Percentiles rank a stretch among this genome's conserved stretches.
Evolutionary conservation across 2,329 filamentous ascomycete genomes (phyloP).

Genomic region (Epichloe baconii): DNA sequence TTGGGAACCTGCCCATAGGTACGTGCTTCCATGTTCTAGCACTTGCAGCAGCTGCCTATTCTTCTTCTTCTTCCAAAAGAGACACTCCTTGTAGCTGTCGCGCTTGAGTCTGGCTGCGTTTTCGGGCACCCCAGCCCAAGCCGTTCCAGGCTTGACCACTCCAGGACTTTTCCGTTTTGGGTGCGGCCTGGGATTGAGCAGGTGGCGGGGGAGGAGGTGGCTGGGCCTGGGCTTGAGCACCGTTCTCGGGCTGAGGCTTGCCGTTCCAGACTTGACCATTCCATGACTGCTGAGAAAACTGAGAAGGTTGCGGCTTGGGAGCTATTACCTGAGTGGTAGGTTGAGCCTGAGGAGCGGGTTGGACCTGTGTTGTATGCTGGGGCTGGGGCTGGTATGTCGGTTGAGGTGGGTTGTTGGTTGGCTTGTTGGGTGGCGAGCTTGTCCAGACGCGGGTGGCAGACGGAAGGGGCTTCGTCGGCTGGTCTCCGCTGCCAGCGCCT

Average conservation of each 20-base stretch:
- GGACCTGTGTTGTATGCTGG: neutral
- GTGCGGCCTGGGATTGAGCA: neutral
- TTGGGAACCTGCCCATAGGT: constrained; percentile 1
- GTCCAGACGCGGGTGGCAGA: neutral
- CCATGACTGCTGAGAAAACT: neutral
- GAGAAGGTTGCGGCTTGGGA: neutral
- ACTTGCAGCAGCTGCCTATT: neutral
- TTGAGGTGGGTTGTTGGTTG: neutral
- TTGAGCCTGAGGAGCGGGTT: neutral
- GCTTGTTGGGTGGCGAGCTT: neutral
- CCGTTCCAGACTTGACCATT: constrained; percentile 2
- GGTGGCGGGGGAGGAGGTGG: neutral
- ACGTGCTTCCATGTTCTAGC: neutral
- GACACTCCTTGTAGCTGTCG: neutral
- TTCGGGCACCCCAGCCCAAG: constrained; percentile 1
- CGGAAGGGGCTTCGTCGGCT: neutral
- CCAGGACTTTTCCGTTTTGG: constrained; percentile 1
- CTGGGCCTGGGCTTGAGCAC: neutral
- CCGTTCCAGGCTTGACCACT: constrained; percentile 5
- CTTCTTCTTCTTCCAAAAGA: neutral
- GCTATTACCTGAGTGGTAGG: neutral
- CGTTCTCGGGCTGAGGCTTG: neutral
- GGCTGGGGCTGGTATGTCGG: neutral
- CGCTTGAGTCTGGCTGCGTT: neutral
- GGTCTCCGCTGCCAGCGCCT: neutral